These are phyloP conservation scores for Hirsutella rhossiliensis DNA, from an alignment of 2,329 filamentous ascomycete genomes.

Conservation along the genomic window DNA sequence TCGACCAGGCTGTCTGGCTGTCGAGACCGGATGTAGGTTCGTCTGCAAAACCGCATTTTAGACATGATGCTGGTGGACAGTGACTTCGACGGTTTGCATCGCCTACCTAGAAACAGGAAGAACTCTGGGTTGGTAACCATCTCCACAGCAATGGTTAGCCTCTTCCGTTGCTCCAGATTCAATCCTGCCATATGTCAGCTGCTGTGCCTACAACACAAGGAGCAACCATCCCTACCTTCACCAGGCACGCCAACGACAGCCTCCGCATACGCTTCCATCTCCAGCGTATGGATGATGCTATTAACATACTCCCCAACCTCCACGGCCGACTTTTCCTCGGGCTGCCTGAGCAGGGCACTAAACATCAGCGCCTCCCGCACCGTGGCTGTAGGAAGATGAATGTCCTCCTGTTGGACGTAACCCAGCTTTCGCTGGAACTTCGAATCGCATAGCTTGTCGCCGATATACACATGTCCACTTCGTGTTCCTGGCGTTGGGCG, in stretches of 20 bases:
- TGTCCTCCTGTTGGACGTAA: slow-evolving; percentile 59
- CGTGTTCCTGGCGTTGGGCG: slow-evolving; percentile 19
- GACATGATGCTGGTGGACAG: too few species aligned
- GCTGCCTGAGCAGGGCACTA: background rate
- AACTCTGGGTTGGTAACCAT: slow-evolving; percentile 31
- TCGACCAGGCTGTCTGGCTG: slow-evolving; percentile 55
- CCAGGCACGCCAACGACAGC: slow-evolving; percentile 35
- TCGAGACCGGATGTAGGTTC: slow-evolving; percentile 45
- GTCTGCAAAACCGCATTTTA: too few species aligned
- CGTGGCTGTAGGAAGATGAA: slow-evolving; percentile 29
- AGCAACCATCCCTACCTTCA: too few species aligned
- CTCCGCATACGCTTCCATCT: slow-evolving; percentile 41
- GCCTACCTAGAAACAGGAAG: too few species aligned
- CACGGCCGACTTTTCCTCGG: background rate
- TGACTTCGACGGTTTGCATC: too few species aligned
- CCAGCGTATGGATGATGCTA: slow-evolving; percentile 26
- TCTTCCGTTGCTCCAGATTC: slow-evolving; percentile 38
- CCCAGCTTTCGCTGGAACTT: slow-evolving; percentile 63
- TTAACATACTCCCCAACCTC: slow-evolving; percentile 22
- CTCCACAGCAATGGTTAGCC: slow-evolving; percentile 38
- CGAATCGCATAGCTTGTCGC: slow-evolving; percentile 51
- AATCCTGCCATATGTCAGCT: too few species aligned
- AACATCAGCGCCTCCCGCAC: slow-evolving; percentile 18
- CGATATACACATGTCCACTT: slow-evolving; percentile 32
- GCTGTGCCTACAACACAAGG: too few species aligned